phyloP scores from a whole-genome alignment of 345 rosid genomes.

The Fremontodendron californicum region DNA sequence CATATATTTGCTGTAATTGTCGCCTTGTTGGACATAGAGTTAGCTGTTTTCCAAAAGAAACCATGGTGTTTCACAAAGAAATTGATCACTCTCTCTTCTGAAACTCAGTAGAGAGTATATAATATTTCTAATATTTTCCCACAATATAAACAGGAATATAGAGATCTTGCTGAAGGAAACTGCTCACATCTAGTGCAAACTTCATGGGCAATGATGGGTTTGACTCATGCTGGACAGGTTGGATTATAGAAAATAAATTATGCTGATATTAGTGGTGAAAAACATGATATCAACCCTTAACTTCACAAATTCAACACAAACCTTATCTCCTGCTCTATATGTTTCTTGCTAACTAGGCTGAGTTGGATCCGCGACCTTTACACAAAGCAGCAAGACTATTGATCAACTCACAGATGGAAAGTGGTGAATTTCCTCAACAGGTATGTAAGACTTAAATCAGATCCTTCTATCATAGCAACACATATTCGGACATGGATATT shows the following conservation, averaged over 20 bases:
- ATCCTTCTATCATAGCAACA: background rate
- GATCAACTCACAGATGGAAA: constrained; percentile 13
- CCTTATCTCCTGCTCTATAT: background rate
- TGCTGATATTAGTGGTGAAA: background rate
- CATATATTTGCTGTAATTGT: background rate
- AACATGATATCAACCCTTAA: background rate
- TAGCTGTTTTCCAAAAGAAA: background rate
- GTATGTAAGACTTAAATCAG: background rate
- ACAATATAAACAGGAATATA: constrained; percentile 6
- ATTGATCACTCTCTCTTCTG: background rate
- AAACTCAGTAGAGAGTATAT: background rate
- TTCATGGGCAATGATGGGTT: constrained; percentile 14
- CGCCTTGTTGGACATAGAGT: background rate
- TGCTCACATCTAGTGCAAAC: constrained; percentile 9
- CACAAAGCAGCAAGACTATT: constrained; percentile 15
- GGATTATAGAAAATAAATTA: background rate
- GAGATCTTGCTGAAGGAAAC: background rate
- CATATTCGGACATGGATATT: too few relatives aligned
- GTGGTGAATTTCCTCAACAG: constrained; percentile 14
- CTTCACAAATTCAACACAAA: constrained; percentile 1
- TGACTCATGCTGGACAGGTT: constrained; percentile 4
- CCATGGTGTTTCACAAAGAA: background rate
- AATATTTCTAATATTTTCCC: background rate
- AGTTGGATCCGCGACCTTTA: background rate
- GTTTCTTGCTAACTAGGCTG: constrained; percentile 5